These are phyloP conservation scores for Trametes meyenii DNA, from an alignment of 768 basidiomycete genomes.

Conservation along the genomic window DNA sequence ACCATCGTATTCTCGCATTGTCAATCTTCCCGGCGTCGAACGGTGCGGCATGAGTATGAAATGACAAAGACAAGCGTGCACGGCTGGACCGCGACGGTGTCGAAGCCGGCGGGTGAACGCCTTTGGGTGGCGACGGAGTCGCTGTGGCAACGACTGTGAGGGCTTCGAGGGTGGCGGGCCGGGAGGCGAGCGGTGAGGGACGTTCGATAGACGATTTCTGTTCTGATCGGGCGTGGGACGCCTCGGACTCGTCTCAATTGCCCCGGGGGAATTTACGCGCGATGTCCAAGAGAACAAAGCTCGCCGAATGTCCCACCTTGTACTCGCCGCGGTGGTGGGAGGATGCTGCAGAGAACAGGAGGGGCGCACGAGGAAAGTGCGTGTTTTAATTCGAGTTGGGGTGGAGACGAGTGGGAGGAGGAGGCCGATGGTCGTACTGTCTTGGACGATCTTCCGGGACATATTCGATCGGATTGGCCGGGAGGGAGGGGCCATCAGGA, in stretches of 20 bases:
- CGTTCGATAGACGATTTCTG: slow-evolving; percentile 8
- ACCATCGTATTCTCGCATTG: neutral
- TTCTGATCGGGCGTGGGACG: neutral
- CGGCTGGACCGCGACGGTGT: neutral
- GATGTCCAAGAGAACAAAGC: no score
- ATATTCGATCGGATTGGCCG: slow-evolving; percentile 1
- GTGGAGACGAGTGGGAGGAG: neutral
- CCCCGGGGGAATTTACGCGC: no score
- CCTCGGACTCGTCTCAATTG: neutral
- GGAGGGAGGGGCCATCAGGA: slow-evolving; percentile 16
- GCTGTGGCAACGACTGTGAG: neutral
- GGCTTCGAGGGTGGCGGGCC: neutral
- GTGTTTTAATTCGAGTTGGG: neutral
- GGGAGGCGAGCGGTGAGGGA: slow-evolving; percentile 1
- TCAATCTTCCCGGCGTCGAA: neutral
- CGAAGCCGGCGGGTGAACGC: no score
- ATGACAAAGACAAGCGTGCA: neutral
- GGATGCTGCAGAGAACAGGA: neutral
- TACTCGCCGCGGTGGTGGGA: no score
- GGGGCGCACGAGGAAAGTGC: no score
- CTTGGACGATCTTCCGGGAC: slow-evolving; percentile 7
- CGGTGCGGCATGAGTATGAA: neutral
- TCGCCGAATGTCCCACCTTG: no score
- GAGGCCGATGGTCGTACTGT: slow-evolving; percentile 9
- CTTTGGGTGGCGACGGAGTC: neutral